Conservation (phyloP, 2,329 filamentous ascomycete species). For the Xylaria sp. region DNA sequence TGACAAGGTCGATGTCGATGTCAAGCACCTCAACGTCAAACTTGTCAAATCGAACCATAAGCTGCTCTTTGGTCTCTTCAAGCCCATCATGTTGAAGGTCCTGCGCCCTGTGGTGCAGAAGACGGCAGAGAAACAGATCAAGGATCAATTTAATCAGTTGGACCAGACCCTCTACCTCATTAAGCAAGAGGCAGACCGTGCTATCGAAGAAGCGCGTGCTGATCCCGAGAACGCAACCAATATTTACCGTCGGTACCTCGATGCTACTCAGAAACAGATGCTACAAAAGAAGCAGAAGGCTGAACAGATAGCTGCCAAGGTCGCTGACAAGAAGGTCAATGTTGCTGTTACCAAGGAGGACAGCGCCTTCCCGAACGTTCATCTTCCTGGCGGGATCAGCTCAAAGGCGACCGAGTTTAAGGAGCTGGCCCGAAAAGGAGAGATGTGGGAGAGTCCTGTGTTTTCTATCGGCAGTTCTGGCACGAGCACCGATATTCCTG, state of each 20-base stretch:
- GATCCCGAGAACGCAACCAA: constrained; percentile 80
- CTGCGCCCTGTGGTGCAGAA: constrained; percentile 87
- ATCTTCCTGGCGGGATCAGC: constrained; percentile 87
- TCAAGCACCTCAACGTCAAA: constrained; percentile 86
- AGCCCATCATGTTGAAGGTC: constrained; percentile 85
- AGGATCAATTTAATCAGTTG: constrained; percentile 79
- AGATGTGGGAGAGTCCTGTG: constrained; percentile 93
- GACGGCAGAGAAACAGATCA: constrained; percentile 88
- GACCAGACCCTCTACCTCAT: constrained; percentile 80
- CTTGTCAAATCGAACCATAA: constrained; percentile 96
- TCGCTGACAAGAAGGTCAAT: constrained; percentile 79
- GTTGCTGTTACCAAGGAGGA: constrained; percentile 87
- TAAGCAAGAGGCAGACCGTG: constrained; percentile 83
- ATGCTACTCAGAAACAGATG: constrained; percentile 77
- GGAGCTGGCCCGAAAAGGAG: constrained; percentile 85
- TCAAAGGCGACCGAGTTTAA: constrained; percentile 95
- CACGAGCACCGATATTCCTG: constrained; percentile 77
- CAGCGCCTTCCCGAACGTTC: constrained; percentile 87
- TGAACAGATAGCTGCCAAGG: constrained; percentile 65
- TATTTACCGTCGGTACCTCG: constrained; percentile 86
- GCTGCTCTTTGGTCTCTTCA: constrained; percentile 84
- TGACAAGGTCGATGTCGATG: constrained; percentile 84
- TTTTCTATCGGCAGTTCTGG: constrained; percentile 86
- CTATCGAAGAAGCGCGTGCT: constrained; percentile 70
- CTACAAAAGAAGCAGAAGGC: constrained; percentile 83